Evolutionary conservation across 345 rosid genomes (phyloP).

Genomic region (Hypericum androsaemum): DNA sequence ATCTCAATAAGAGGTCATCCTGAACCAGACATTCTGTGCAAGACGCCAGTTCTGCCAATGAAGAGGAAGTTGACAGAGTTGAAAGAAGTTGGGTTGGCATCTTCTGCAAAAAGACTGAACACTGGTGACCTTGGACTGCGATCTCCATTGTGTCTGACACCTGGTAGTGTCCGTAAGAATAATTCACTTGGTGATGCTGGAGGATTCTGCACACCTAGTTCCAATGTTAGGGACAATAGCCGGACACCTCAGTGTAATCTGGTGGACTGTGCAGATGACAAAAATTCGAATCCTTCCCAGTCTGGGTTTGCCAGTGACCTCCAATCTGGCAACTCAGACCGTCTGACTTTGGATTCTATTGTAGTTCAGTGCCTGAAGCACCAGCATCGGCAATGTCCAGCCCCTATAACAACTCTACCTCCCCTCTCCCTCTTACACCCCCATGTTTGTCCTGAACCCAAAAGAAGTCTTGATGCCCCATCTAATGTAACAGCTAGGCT

Average conservation of each 20-base stretch:
- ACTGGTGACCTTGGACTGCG: constrained; percentile 56
- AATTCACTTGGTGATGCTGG: constrained; percentile 32
- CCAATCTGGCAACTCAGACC: constrained; percentile 55
- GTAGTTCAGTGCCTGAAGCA: constrained; percentile 94
- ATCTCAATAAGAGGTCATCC: constrained; percentile 22
- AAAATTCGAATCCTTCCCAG: constrained; percentile 39
- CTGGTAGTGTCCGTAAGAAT: constrained; percentile 36
- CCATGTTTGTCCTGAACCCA: constrained; percentile 96
- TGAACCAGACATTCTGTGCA: constrained; percentile 50
- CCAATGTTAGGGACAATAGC: constrained; percentile 32
- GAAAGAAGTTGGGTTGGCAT: constrained; percentile 44
- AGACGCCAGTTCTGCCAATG: constrained; percentile 65
- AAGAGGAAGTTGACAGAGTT: constrained; percentile 69
- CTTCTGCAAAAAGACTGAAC: constrained; percentile 61
- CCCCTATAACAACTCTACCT: constrained; percentile 96
- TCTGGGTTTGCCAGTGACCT: constrained; percentile 40
- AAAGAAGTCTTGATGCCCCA: constrained; percentile 84
- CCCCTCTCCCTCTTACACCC: constrained; percentile 90
- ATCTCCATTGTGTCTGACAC: constrained; percentile 53
- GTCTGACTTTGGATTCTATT: constrained; percentile 70
- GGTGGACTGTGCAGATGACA: constrained; percentile 38
- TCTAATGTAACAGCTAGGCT: constrained; percentile 76
- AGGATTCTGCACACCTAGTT: constrained; percentile 51
- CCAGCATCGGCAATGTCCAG: constrained; percentile 97
- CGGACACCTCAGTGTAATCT: constrained; percentile 30